Percentiles rank a stretch among this genome's conserved stretches.
Evolutionary conservation across 1,284 basidiomycete species (phyloP).

Genomic region (Erythrobasidium hasegawianum): DNA sequence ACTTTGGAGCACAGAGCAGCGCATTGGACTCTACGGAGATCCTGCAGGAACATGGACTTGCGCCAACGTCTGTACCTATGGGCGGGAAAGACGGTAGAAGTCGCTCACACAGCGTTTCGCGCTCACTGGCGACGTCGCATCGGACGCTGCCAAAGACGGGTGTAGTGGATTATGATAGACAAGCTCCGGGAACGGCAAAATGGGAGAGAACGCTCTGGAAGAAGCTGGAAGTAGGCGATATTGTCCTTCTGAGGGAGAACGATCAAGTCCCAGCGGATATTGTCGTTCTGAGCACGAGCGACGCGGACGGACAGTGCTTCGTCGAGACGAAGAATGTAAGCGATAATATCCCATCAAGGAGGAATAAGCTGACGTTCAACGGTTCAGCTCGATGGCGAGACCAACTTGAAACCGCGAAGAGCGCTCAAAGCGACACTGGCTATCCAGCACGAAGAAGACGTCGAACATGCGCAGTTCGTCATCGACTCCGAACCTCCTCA

Average conservation of each 20-base stretch:
- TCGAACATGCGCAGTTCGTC: constrained; percentile 78
- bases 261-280: constrained; percentile 96
- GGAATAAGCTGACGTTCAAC: no score
- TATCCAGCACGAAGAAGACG: constrained; percentile 82
- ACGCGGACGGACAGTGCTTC: constrained; percentile 51
- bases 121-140: constrained; percentile 22
- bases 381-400: constrained; percentile 86
- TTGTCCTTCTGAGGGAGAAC: constrained; percentile 84
- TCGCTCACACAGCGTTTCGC: constrained; percentile 40
- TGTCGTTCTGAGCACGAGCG: constrained; percentile 68
- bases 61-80: constrained; percentile 34
- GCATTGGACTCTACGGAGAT: background rate
- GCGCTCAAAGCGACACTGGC: constrained; percentile 70
- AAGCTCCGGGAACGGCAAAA: constrained; percentile 64
- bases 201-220: constrained; percentile 99
- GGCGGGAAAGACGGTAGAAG: constrained; percentile 4
- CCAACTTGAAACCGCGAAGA: constrained; percentile 84
- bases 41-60: no score
- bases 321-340: constrained; percentile 52
- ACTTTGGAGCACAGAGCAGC: background rate
- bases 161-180: constrained; percentile 72
- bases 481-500: constrained; percentile 91
- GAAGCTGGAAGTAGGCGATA: constrained; percentile 95
- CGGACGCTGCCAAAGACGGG: constrained; percentile 53
- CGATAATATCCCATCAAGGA: no score